Base-by-base conservation (phyloP, 345 rosid species). In the Litchi chinensis region DNA sequence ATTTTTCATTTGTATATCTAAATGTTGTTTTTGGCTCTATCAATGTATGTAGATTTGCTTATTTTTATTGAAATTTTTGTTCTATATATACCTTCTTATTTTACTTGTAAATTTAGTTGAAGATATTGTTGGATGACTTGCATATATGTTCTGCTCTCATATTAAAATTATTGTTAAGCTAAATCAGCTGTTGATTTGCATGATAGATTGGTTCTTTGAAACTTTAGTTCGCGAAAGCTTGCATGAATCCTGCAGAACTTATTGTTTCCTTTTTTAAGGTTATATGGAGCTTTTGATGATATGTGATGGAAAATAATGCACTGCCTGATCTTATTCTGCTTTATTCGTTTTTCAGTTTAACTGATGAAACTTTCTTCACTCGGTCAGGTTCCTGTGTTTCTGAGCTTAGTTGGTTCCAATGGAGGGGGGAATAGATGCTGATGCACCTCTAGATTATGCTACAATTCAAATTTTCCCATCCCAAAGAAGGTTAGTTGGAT, bases 401-500 rank as follows among this genome's bases (percentile, higher is more conserved):
- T 73, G 60, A 57, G 75, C 62, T 26, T 26, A 48, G 59, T 48
- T 72, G n/a, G 64, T 76, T 68, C 37, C 40, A 67, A 89, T 89
- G 92, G 91, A 82, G 46, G 82, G 70, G 19, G 82, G 86, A 16
- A 70, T 86, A 66, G 87, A 80, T 74, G 79, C 71, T 37, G 82
- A 79, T 82, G 82, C 86, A 39, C 74, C 83, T 70, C 56, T 88
- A 65, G 87, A 87, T 43, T 87, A 86, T 79, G 92, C 92, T 15
- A 82, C 90, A 24, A 82, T 90, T 80, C 89, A 86, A 76, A 85
- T 90, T 70, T 79, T 79, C 68, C 88, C 88, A 8, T 62, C 70
- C 32, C 82, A 87, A 70, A 84, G 87, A 79, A 84, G 90, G 93
- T 88, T 65, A 24, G 78, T 1, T 10, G 12, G 41, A 59, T 46